Evolutionary conservation across 495 filamentous ascomycete genomes (phyloP).

Genomic region (Xanthoparmelia taractica): DNA sequence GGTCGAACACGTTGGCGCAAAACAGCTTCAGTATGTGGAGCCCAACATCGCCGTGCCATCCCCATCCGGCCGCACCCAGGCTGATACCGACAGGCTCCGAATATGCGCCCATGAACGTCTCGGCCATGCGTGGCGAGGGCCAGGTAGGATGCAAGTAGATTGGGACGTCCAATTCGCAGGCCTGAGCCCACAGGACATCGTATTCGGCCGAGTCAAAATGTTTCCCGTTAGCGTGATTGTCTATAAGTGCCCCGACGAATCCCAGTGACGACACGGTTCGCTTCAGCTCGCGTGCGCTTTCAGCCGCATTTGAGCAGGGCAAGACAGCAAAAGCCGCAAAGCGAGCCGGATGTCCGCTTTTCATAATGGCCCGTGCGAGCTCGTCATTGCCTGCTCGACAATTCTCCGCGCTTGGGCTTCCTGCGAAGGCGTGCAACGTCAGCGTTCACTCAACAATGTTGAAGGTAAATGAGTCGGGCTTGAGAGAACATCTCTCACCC

Average conservation of each 20-base stretch:
- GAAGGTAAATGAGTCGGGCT: no score
- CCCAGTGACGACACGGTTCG: no score
- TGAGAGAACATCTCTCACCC: no score
- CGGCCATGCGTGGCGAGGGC: background rate
- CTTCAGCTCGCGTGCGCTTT: no score
- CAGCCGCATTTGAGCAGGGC: no score
- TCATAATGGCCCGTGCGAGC: no score
- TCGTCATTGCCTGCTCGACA: no score
- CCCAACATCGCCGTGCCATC: constrained; percentile 20
- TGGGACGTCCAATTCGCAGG: background rate
- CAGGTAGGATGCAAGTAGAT: background rate
- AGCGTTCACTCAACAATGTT: no score
- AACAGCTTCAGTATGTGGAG: constrained; percentile 18
- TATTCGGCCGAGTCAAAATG: background rate
- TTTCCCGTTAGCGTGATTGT: background rate
- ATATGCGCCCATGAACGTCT: constrained; percentile 2
- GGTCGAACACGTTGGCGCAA: constrained; percentile 20
- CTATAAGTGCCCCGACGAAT: background rate
- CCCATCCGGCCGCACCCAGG: constrained; percentile 11
- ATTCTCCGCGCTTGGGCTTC: no score
- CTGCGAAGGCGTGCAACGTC: no score
- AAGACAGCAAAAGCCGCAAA: no score
- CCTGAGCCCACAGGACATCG: background rate
- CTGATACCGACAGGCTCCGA: background rate
- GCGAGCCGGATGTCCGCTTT: no score